Conservation (phyloP, 2,329 filamentous ascomycete species). For the Epichloe gansuensis region DNA sequence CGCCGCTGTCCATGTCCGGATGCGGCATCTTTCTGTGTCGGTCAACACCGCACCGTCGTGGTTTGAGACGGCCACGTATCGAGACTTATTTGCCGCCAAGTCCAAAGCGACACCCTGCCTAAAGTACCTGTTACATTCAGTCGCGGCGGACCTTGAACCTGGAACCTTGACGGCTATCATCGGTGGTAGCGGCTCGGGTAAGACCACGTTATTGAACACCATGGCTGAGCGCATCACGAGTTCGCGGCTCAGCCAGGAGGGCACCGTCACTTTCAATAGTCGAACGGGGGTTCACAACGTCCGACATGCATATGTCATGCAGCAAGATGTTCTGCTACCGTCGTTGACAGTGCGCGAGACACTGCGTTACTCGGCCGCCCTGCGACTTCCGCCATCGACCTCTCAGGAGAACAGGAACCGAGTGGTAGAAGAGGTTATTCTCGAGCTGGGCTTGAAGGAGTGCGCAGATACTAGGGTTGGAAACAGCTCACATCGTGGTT, state of each 20-base stretch:
- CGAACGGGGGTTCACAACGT: slow-evolving; percentile 37
- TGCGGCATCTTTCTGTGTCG: slow-evolving; percentile 40
- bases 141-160: slow-evolving; percentile 49
- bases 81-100: slow-evolving; percentile 24
- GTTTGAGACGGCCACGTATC: slow-evolving; percentile 34
- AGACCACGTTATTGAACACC: slow-evolving; percentile 59
- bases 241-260: slow-evolving; percentile 35
- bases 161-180: slow-evolving; percentile 65
- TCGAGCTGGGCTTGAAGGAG: slow-evolving; percentile 63
- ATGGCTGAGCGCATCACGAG: slow-evolving; percentile 57
- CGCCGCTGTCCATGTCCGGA: slow-evolving; percentile 39
- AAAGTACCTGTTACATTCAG: slow-evolving; percentile 46
- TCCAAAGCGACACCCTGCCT: slow-evolving; percentile 24
- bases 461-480: slow-evolving; percentile 65
- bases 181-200: slow-evolving; percentile 60
- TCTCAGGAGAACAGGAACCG: slow-evolving; percentile 43
- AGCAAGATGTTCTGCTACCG: slow-evolving; percentile 62
- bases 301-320: slow-evolving; percentile 58
- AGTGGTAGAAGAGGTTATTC: slow-evolving; percentile 64
- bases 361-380: slow-evolving; percentile 56
- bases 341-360: slow-evolving; percentile 67
- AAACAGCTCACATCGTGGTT: slow-evolving; percentile 57
- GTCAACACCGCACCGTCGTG: slow-evolving; percentile 46
- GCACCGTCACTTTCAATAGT: slow-evolving; percentile 50
- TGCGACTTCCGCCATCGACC: slow-evolving; percentile 53